Base-by-base conservation (phyloP, 2,329 filamentous ascomycete species). In the Sporothrix humicola region DNA sequence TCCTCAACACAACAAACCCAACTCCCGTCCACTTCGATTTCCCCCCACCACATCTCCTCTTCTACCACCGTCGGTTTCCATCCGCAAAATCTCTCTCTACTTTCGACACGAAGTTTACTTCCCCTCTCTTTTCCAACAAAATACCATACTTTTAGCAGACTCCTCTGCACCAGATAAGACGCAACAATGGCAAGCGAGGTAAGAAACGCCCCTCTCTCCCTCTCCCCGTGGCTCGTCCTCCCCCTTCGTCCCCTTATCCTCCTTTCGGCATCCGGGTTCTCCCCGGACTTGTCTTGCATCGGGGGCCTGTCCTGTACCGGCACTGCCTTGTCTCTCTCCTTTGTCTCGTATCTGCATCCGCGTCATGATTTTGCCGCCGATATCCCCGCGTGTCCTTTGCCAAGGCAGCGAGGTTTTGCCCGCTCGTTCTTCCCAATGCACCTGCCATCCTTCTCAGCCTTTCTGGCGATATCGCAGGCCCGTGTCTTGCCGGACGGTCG, bases 141-240 rank as follows among this genome's bases (percentile, higher is more conserved):
- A 7, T 17, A 17, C 44, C 61, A 26, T 46, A 13, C 42, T 48
- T 52, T 42, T 44, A n/a, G 58, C 69, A 61, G 56, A 31, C 59
- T 42, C 71, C 54, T 44, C 56, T 69, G 46, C 59, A 42, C 72
- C 54, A 70, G 69, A 72, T 73, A 72, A 73, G 72, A 31, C 69
- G 56, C 70, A 65, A 73, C 72, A 52, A 76, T 76, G 75, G 56
- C 75, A 59, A 73, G 31, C 73, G 75, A 76, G 73, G 75, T 76
- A 76, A 71, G n/a, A 63, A 15, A 31, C 15, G 13, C 42, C 10
- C 52, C 42, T 9, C 17, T 15, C 17, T 10, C 7, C 46, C 26
- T n/a, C 10, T 23, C 50, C 23, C 23, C 31, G 31, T 37, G 23
- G 23, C 31, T 37, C 4, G 31, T 37, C n/a, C 31, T 44, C 9